These are phyloP conservation scores for Colletotrichum godetiae DNA, from an alignment of 2,329 filamentous ascomycete genomes.

Conservation along the genomic window DNA sequence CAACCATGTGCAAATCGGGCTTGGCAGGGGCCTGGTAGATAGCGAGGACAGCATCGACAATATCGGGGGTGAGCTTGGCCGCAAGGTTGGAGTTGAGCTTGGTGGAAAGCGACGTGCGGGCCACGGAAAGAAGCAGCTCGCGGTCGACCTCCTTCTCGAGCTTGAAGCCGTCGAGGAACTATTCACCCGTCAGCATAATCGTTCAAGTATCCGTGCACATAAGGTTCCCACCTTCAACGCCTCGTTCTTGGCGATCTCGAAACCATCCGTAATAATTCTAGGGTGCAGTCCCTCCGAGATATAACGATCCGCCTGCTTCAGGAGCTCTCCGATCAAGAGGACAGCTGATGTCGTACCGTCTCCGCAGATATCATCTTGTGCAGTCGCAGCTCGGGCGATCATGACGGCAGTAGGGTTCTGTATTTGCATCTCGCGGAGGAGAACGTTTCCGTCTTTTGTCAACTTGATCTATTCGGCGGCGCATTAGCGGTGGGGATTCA, in stretches of 20 bases:
- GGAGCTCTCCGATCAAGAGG: slow-evolving; percentile 91
- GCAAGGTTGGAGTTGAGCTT: slow-evolving; percentile 93
- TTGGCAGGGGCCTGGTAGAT: slow-evolving; percentile 92
- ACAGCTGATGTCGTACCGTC: slow-evolving; percentile 98
- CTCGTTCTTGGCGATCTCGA: slow-evolving; percentile 95
- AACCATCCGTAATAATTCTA: slow-evolving; percentile 95
- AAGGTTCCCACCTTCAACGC: slow-evolving; percentile 76
- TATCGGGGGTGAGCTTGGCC: slow-evolving; percentile 90
- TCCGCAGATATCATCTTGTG: slow-evolving; percentile 97
- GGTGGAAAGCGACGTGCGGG: slow-evolving; percentile 92
- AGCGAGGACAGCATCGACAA: slow-evolving; percentile 94
- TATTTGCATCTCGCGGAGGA: slow-evolving; percentile 86
- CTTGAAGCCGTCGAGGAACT: slow-evolving; percentile 97
- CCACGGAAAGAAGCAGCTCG: slow-evolving; percentile 92
- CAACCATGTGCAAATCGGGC: slow-evolving; percentile 98
- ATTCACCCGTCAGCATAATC: slow-evolving; percentile 28
- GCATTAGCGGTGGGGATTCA: slow-evolving; percentile 23
- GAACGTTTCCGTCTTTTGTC: slow-evolving; percentile 97
- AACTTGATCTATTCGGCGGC: slow-evolving; percentile 81
- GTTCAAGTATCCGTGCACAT: background rate
- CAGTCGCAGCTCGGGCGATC: slow-evolving; percentile 87
- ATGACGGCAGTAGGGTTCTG: slow-evolving; percentile 97
- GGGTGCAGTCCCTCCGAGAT: slow-evolving; percentile 98
- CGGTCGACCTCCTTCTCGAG: slow-evolving; percentile 88
- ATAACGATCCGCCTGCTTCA: slow-evolving; percentile 97